phyloP scores from a whole-genome alignment of 495 filamentous ascomycete genomes.

The Emericellopsis terricola region DNA sequence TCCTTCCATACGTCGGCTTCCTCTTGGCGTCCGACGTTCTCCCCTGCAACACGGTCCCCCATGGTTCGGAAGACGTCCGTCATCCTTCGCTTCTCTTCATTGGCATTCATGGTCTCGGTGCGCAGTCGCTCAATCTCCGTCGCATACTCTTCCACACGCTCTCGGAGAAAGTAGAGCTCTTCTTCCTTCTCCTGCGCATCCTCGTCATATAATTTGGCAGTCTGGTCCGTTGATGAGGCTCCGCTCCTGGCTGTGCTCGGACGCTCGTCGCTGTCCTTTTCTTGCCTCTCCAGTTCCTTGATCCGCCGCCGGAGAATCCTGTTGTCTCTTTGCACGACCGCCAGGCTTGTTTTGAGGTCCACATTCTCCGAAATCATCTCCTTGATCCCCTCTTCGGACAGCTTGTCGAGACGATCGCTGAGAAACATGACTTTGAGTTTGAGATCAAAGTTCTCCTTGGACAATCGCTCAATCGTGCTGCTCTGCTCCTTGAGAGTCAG shows the following conservation, averaged over 20 bases:
- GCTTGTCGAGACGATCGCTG: conserved; percentile 78
- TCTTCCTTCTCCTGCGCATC: conserved; percentile 62
- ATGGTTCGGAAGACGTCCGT: conserved; percentile 61
- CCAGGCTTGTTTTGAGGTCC: conserved; percentile 75
- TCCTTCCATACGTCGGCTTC: conserved; percentile 91
- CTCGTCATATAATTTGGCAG: conserved; percentile 23
- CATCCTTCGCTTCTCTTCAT: conserved; percentile 65
- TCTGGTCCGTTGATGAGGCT: conserved; percentile 30
- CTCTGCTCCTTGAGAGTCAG: conserved; percentile 95
- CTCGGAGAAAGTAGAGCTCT: conserved; percentile 66
- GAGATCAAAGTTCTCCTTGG: conserved; percentile 92
- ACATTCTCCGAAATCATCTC: conserved; percentile 96
- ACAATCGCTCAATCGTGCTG: conserved; percentile 84
- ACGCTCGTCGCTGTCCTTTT: conserved; percentile 54
- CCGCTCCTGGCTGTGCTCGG: conserved; percentile 32
- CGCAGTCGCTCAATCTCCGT: conserved; percentile 64
- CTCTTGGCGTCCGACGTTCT: conserved; percentile 59
- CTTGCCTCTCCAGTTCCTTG: conserved; percentile 68
- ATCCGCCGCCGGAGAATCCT: conserved; percentile 60
- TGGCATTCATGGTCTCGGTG: conserved; percentile 54
- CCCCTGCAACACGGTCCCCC: conserved; percentile 42
- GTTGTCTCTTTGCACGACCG: conserved; percentile 75
- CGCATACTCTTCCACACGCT: conserved; percentile 67
- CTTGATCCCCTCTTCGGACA: conserved; percentile 90
- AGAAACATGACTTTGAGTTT: conserved; percentile 97